Base-by-base conservation (phyloP, 306 rosid species). In the Echinosophora koreensis region DNA sequence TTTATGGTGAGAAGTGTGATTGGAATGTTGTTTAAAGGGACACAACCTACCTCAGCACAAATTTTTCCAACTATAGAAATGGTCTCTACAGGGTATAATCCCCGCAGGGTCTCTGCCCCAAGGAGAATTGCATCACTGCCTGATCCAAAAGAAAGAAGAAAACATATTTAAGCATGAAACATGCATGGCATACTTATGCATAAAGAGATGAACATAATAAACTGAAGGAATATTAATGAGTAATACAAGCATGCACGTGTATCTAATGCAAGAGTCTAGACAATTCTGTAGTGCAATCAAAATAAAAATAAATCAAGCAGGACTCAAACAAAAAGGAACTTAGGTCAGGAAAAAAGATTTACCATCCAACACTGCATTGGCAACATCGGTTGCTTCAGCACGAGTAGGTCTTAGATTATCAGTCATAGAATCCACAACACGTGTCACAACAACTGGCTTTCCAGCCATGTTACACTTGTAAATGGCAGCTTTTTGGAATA, bases 341-440 rank as follows among this genome's bases (percentile, higher is more conserved):
- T 17, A 38, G 15, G 32, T 38, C 3, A 42, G 54, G 44, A 35
- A 61, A 54, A 30, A 65, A 30, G 30, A 30, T 30, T 34, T 80
- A 94, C 98, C 98, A 82, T 94, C 98, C 85, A 94, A 83, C 37
- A 94, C 98, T 38, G 98, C 98, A 89, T 94, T 94, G 76, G 98
- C 98, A 84, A 94, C 97, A 85, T 94, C 98, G 8, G 98, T 94
- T 77, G 98, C 98, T 85, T 94, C 98, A 51, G 98, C 98, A 80
- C 98, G 98, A 75, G 98, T 94, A 82, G 98, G 98, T 52, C 98
- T 87, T 73, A 94, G 86, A 84, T 94, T 94, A 89, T 92, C 89
- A 9, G 98, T 94, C 98, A 94, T 94, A 68, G 97, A 84, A 66
- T 94, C 98, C 49, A 94, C 98, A 57, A 94, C 97, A 83, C 98